Conservation (phyloP, 2,329 filamentous ascomycete genomes). For the Epichloe festucae region DNA sequence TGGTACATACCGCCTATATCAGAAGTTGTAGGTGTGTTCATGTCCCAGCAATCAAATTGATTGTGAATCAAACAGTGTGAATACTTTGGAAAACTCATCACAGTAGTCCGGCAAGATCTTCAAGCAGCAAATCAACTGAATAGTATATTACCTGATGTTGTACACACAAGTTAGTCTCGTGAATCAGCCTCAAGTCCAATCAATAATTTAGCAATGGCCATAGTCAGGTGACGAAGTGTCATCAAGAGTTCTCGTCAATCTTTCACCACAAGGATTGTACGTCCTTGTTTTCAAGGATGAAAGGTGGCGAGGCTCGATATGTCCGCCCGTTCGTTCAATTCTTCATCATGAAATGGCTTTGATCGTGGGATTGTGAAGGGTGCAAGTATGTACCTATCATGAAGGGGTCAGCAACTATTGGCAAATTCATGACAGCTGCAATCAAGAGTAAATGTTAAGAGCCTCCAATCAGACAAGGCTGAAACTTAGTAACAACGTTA, state of each 20-base stretch:
- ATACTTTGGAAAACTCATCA: slow-evolving; percentile 41
- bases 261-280: slow-evolving; percentile 49
- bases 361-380: slow-evolving; percentile 1
- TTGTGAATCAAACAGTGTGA: slow-evolving; percentile 46
- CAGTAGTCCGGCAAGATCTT: slow-evolving; percentile 7
- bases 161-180: slow-evolving; percentile 16
- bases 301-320: slow-evolving; percentile 41
- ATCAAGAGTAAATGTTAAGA: slow-evolving; percentile 12
- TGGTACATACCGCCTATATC: slow-evolving; percentile 27
- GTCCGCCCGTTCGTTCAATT: slow-evolving; percentile 60
- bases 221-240: slow-evolving; percentile 54
- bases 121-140: slow-evolving; percentile 8
- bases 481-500: slow-evolving; percentile 45
- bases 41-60: slow-evolving; percentile 28
- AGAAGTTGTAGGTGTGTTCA: slow-evolving; percentile 43
- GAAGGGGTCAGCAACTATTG: slow-evolving; percentile 23
- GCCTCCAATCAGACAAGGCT: slow-evolving; percentile 52
- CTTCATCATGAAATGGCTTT: slow-evolving; percentile 40
- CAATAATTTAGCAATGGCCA: slow-evolving; percentile 15
- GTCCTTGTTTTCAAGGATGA: slow-evolving; percentile 39
- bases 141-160: slow-evolving; percentile 21
- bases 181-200: slow-evolving; percentile 7
- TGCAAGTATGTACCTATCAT: slow-evolving; percentile 28
- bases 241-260: slow-evolving; percentile 43
- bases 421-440: not conserved